Conservation (phyloP, 495 filamentous ascomycete species). For the Xylaria cubensis region DNA sequence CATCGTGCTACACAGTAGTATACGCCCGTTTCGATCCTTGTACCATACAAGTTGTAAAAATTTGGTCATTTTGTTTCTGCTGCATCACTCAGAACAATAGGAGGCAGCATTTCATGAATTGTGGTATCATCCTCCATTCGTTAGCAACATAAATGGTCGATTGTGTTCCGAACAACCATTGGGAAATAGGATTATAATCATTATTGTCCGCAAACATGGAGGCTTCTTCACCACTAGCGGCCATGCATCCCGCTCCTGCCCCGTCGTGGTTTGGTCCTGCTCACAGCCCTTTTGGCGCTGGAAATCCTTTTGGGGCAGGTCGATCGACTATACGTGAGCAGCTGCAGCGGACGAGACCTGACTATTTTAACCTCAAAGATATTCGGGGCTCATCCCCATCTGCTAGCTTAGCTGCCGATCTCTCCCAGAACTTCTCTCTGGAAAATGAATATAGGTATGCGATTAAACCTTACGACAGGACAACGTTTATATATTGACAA, state of each 20-base stretch:
- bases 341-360: constrained; percentile 53
- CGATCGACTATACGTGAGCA: constrained; percentile 66
- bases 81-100: constrained; percentile 26
- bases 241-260: constrained; percentile 83
- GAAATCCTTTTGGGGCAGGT: constrained; percentile 59
- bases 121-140: constrained; percentile 29
- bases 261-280: constrained; percentile 55
- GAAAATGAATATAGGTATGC: constrained; percentile 80
- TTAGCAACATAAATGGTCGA: constrained; percentile 31
- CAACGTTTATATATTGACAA: constrained; percentile 21
- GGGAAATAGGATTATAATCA: constrained; percentile 34
- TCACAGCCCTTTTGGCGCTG: constrained; percentile 63
- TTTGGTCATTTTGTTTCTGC: constrained; percentile 33
- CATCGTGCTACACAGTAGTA: constrained; percentile 10
- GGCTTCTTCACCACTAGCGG: constrained; percentile 90
- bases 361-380: constrained; percentile 80
- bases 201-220: constrained; percentile 67
- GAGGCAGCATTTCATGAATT: constrained; percentile 32
- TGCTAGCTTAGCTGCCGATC: constrained; percentile 85
- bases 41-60: constrained; percentile 10
- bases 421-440: constrained; percentile 95
- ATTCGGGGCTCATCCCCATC: constrained; percentile 88
- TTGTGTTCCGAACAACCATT: constrained; percentile 30
- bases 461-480: constrained; percentile 25
- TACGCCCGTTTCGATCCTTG: not conserved